These are phyloP conservation scores for Fusarium hainanense DNA, from an alignment of 2,329 filamentous ascomycete genomes.

Conservation along the genomic window DNA sequence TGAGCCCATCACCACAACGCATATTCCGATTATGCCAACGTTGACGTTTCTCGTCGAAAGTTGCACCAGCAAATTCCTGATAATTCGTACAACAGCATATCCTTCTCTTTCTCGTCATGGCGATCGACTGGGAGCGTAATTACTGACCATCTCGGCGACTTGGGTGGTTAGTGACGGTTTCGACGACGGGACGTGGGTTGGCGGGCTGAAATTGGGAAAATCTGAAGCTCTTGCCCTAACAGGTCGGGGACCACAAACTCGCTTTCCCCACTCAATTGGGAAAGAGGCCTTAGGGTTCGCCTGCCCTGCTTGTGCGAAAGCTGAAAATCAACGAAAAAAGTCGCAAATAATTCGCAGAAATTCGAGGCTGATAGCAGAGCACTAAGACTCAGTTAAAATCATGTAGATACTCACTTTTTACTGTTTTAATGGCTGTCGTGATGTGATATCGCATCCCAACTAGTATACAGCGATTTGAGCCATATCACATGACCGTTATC, in stretches of 20 bases:
- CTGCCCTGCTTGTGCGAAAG: conserved; percentile 50
- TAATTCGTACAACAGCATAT: conserved; percentile 19
- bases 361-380: background rate
- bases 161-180: conserved; percentile 64
- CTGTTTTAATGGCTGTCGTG: background rate
- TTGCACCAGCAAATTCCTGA: conserved; percentile 26
- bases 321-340: conserved; percentile 9
- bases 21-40: background rate
- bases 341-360: conserved; percentile 25
- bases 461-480: conserved; percentile 2
- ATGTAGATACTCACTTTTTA: fast-evolving
- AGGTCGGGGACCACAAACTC: conserved; percentile 54
- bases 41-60: conserved; percentile 15
- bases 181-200: conserved; percentile 60
- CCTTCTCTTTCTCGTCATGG: conserved; percentile 41
- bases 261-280: conserved; percentile 55
- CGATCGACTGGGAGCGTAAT: conserved; percentile 41
- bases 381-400: fast-evolving
- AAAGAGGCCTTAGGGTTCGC: conserved; percentile 54
- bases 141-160: conserved; percentile 68
- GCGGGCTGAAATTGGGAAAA: conserved; percentile 60
- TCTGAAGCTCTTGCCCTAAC: conserved; percentile 60
- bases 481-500: conserved; percentile 41
- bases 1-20: conserved; percentile 9
- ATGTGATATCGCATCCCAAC: background rate